These are phyloP conservation scores for Leccinum boreale DNA, from an alignment of 768 basidiomycete species.

Conservation along the genomic window DNA sequence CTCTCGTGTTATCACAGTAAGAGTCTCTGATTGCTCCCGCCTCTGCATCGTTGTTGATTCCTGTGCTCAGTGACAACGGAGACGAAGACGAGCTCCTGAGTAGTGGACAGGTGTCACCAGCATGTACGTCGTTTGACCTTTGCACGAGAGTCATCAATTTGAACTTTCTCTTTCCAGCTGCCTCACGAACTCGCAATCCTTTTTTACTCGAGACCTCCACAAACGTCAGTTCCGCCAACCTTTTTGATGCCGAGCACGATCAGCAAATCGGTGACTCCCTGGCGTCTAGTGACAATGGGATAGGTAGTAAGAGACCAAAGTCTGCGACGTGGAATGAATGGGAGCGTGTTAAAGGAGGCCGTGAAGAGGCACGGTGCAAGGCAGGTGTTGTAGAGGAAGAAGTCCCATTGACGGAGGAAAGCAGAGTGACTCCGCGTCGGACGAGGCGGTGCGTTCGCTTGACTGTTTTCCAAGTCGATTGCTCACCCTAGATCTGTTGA, in stretches of 20 bases:
- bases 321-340: slow-evolving; percentile 49
- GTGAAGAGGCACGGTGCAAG: slow-evolving; percentile 20
- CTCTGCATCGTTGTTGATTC: not conserved
- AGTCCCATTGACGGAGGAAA: slow-evolving; percentile 3
- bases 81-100: slow-evolving; percentile 72
- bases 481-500: not conserved
- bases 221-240: slow-evolving; percentile 27
- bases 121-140: slow-evolving; percentile 42
- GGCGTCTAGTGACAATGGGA: not conserved
- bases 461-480: not conserved
- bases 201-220: slow-evolving; percentile 30
- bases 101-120: slow-evolving; percentile 74
- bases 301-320: slow-evolving; percentile 27
- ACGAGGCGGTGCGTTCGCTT: slow-evolving; percentile 17
- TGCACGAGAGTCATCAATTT: slow-evolving; percentile 7
- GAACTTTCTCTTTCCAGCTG: slow-evolving; percentile 15
- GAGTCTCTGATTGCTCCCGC: not conserved
- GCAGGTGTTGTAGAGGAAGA: slow-evolving; percentile 9
- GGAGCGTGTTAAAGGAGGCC: slow-evolving; percentile 23
- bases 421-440: slow-evolving; percentile 23
- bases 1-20: slow-evolving; percentile 41
- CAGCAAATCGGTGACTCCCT: slow-evolving; percentile 8
- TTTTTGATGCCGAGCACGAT: slow-evolving; percentile 16
- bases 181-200: slow-evolving; percentile 20
- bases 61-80: slow-evolving; percentile 21